phyloP scores from a whole-genome alignment of 768 basidiomycete species.

The Cytidiella melzeri region DNA sequence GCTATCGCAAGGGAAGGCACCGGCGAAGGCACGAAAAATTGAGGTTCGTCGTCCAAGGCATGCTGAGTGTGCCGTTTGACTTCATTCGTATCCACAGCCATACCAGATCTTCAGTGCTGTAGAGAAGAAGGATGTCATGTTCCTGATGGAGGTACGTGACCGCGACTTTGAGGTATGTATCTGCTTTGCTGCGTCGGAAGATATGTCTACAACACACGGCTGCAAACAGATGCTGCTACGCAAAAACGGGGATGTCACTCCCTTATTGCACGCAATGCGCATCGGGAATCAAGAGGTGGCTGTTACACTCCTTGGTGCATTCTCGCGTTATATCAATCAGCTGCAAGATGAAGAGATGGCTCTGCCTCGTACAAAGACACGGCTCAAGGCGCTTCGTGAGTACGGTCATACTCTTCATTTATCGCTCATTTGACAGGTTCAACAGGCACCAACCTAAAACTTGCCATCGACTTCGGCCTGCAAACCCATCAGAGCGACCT shows the following conservation, averaged over 20 bases:
- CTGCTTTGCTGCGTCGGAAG: not conserved
- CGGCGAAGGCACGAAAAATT: constrained; percentile 8
- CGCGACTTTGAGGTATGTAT: constrained; percentile 67
- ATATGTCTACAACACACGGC: not conserved
- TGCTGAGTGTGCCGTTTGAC: too few relatives aligned
- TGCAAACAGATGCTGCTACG: constrained; percentile 64
- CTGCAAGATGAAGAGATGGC: constrained; percentile 75
- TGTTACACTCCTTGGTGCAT: constrained; percentile 81
- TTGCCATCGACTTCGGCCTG: constrained; percentile 87
- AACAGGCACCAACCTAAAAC: constrained; percentile 75
- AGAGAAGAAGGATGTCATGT: constrained; percentile 76
- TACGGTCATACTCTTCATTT: constrained; percentile 2
- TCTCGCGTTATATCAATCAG: constrained; percentile 88
- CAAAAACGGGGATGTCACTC: constrained; percentile 80
- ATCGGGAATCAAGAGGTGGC: constrained; percentile 82
- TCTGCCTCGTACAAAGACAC: constrained; percentile 57
- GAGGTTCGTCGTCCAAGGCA: constrained; percentile 44
- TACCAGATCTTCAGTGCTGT: constrained; percentile 78
- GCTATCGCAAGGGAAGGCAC: not conserved
- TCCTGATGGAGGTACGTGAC: constrained; percentile 80
- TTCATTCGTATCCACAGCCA: constrained; percentile 35
- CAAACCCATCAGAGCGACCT: constrained; percentile 77
- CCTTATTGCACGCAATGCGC: constrained; percentile 86
- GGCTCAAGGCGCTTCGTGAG: constrained; percentile 77
- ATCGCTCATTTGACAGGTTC: not conserved